A percentile compares a stretch with the other conserved stretches of the same genome.
These are phyloP conservation scores for Erodium maritimum DNA, from an alignment of 345 rosid genomes.

Conservation along the genomic window DNA sequence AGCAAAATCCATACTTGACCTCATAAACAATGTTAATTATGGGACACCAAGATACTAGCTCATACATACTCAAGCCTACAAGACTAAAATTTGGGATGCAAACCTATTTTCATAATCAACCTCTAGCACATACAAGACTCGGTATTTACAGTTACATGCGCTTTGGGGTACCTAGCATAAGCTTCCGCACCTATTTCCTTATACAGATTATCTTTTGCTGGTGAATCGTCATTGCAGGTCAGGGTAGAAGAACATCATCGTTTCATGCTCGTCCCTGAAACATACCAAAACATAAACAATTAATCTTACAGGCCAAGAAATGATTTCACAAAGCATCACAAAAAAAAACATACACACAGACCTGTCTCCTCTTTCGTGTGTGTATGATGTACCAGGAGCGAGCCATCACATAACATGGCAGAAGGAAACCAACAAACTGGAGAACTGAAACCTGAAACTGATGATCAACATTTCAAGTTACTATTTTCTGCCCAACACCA, in stretches of 20 bases:
- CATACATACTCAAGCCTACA: too few species aligned
- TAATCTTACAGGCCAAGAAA: too few species aligned
- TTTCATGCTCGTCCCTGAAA: neutral
- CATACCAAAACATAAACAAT: too few species aligned
- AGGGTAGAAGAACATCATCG: neutral
- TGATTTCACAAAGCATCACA: too few species aligned
- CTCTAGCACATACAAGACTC: neutral
- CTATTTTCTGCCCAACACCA: too few species aligned
- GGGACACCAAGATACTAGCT: too few species aligned
- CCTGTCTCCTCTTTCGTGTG: conserved; percentile 43
- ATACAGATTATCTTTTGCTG: neutral
- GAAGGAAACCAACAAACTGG: conserved; percentile 46
- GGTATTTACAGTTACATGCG: neutral
- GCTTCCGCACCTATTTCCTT: neutral
- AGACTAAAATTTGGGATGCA: too few species aligned
- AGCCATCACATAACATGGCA: conserved; percentile 52
- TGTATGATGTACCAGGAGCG: conserved; percentile 41
- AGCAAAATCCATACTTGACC: too few species aligned
- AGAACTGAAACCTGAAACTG: conserved; percentile 61
- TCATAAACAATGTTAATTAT: too few species aligned
- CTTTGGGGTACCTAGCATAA: neutral
- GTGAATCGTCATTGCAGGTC: neutral
- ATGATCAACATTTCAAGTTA: conserved; percentile 2
- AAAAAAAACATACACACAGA: conserved; percentile 1
- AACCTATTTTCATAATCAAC: neutral